A percentile compares a stretch with the other conserved stretches of the same genome.
These are phyloP conservation scores for Plenodomus biglobosus DNA, from an alignment of 2,329 filamentous ascomycete species.

Conservation along the genomic window DNA sequence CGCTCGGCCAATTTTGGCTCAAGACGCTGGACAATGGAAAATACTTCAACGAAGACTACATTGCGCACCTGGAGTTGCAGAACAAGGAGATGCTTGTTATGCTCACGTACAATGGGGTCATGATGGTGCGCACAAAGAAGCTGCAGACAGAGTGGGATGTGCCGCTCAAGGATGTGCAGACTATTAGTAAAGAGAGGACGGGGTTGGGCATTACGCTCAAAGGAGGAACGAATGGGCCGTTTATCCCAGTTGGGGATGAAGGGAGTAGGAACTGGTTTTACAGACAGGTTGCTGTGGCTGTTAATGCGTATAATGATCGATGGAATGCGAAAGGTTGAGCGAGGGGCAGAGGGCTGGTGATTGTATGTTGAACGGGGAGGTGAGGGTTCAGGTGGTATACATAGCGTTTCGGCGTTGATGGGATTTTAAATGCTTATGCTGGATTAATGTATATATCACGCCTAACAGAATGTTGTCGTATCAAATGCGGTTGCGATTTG, in stretches of 20 bases:
- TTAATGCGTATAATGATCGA: constrained; percentile 68
- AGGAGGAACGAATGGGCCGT: constrained; percentile 89
- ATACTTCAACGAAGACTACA: constrained; percentile 97
- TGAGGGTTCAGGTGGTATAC: too few species aligned
- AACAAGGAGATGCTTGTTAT: constrained; percentile 83
- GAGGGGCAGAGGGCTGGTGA: background rate
- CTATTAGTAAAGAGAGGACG: constrained; percentile 93
- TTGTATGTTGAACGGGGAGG: too few species aligned
- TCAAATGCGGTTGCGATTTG: constrained; percentile 1
- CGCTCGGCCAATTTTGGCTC: constrained; percentile 96
- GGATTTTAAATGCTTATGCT: background rate
- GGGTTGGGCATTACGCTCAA: constrained; percentile 87
- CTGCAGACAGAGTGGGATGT: constrained; percentile 95
- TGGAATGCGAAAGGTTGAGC: constrained; percentile 61
- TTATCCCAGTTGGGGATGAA: constrained; percentile 91
- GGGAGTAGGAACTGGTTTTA: constrained; percentile 69
- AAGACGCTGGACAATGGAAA: constrained; percentile 97
- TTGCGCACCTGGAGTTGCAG: constrained; percentile 90
- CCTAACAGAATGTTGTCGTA: background rate
- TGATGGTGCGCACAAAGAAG: constrained; percentile 84
- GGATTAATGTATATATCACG: background rate
- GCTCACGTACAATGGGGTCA: constrained; percentile 66
- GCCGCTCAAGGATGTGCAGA: constrained; percentile 91
- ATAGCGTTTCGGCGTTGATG: background rate
- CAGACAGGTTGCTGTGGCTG: constrained; percentile 65